phyloP scores from a whole-genome alignment of 208 protist genomes.

The Leishmania guyanensis region DNA sequence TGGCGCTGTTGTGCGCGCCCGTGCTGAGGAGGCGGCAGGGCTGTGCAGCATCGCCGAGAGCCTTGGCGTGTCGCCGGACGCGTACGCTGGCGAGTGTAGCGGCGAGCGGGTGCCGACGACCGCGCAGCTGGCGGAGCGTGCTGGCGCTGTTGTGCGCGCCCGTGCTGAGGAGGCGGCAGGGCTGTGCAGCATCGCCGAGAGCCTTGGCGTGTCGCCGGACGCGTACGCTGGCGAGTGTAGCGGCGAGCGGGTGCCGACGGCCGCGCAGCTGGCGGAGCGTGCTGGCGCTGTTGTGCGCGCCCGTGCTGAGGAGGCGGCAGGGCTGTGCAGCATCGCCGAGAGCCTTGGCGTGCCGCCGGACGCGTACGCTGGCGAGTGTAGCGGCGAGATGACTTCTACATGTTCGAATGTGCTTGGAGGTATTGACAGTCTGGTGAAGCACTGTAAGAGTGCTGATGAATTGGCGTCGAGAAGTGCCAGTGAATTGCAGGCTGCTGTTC shows the following conservation, averaged over 20 bases:
- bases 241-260: not conserved
- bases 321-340: too few species aligned
- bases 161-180: not conserved
- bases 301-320: not conserved
- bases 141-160: not conserved
- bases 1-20: too few species aligned
- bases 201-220: not conserved
- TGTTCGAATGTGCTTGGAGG: too few species aligned
- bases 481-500: not conserved
- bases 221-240: not conserved
- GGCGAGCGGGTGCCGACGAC: not conserved
- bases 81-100: not conserved
- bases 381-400: too few species aligned
- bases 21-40: too few species aligned
- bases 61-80: not conserved
- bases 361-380: not conserved
- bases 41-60: too few species aligned
- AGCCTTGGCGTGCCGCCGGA: too few species aligned
- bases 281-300: not conserved
- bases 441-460: not conserved
- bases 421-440: not conserved
- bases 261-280: not conserved
- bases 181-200: not conserved
- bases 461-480: not conserved
- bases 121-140: not conserved